Evolutionary conservation across 257 asterid genomes (phyloP), one percentile per base, ranked within the genome.

Genomic region (Capsicum pubescens): DNA sequence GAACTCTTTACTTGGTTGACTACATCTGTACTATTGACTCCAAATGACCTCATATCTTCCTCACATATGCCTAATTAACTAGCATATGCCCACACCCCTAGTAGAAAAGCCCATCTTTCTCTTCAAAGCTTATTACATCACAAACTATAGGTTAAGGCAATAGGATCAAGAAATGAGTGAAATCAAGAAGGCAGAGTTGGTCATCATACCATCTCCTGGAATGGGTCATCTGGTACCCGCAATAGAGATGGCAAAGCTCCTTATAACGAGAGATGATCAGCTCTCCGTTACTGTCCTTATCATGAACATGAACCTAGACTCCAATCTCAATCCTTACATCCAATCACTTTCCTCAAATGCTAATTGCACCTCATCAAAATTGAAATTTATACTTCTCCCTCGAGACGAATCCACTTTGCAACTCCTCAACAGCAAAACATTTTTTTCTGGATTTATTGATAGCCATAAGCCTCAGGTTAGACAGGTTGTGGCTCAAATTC

Each of bases 181-280:
- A 61, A 61, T 4, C 13, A 61, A 19, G 13, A 61, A 9, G 5
- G 21, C 10, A 36, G 56, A 57, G 26, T 46, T 79, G 39, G 70
- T 79, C 1, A 86, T 89, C 88, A 48, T 89, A 61, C 92, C 92
- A 5, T 87, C 88, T 0, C 92, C 92, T 11, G 92, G 91, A 61
- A 19, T 61, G 68, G 36, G 68, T 61, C 68, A 61, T 26, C 14
- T 61, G 3, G 36, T 19, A 61, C 68, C 68, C 15, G 68, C 68
- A 1, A 14, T 61, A 3, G 68, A 61, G 68, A 61, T 60, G 67
- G 12, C 67, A 61, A 61, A 61, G 36, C 68, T 61, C 35, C 68
- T 19, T 61, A 61, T 19, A 60, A 13, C 14, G 9, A n/a, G 67
- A 19, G 36, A 60, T 12, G 14, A 60, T n/a, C 67, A 60, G 3